These are phyloP conservation scores for Scleroderma bovista DNA, from an alignment of 768 basidiomycete genomes.

Conservation along the genomic window DNA sequence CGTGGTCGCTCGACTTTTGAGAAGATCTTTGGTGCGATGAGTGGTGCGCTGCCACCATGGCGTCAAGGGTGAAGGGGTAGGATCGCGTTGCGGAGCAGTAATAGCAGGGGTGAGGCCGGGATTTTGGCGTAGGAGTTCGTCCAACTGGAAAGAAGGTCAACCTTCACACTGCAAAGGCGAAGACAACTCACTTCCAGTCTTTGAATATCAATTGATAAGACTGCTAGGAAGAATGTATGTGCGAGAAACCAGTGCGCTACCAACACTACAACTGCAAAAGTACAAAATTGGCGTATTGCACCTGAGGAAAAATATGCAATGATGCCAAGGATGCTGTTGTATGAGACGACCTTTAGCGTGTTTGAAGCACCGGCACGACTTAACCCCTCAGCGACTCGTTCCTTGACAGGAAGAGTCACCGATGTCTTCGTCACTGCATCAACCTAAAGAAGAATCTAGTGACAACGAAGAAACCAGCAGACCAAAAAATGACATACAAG, in stretches of 20 bases:
- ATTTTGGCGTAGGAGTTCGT: conserved; percentile 79
- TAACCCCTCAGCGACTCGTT: conserved; percentile 89
- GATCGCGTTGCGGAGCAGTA: conserved; percentile 19
- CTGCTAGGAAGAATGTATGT: conserved; percentile 92
- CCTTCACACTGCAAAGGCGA: not conserved
- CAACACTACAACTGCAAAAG: conserved; percentile 89
- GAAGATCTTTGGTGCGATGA: conserved; percentile 34
- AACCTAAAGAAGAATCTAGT: conserved; percentile 44
- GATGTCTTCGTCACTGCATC: conserved; percentile 82
- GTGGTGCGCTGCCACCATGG: conserved; percentile 30
- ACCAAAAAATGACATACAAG: conserved; percentile 49
- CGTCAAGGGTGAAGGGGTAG: conserved; percentile 12
- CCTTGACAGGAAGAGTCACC: conserved; percentile 83
- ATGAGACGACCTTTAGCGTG: conserved; percentile 85
- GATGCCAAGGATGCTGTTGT: conserved; percentile 73
- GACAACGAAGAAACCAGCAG: conserved; percentile 16
- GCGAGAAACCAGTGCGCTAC: conserved; percentile 97
- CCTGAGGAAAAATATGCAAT: conserved; percentile 72
- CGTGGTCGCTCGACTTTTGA: conserved; percentile 65
- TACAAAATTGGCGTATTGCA: conserved; percentile 87
- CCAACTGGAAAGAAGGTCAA: conserved; percentile 45
- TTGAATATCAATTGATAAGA: conserved; percentile 93
- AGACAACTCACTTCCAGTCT: conserved; percentile 64
- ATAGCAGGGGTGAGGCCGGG: conserved; percentile 46
- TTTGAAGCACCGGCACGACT: conserved; percentile 86